Base-by-base conservation (phyloP, 2,329 filamentous ascomycete genomes). In the Trichoderma afroharzianum region DNA sequence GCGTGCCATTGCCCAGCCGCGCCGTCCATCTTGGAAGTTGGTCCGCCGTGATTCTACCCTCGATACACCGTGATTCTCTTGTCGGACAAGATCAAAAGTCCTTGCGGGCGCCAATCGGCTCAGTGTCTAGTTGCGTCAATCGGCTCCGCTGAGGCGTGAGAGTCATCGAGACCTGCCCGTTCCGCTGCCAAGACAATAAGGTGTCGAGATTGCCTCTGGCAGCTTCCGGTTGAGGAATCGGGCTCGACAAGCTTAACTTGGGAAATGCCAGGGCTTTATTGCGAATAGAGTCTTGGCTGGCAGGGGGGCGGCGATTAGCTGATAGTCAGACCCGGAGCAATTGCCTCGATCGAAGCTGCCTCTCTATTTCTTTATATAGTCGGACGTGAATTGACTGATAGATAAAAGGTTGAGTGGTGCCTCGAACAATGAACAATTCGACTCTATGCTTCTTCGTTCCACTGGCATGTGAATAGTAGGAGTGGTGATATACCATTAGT, bases 181-280 rank as follows among this genome's bases (percentile, higher is more conserved):
- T 70, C 47, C 28, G 58, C 24, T 62, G 67, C 58, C 67, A 63
- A 63, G 67, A 36, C 39, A 43, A 62, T 70, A 70, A 63, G 43
- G 43, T 63, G 30, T 63, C 15, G 15, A 70, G 67, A 63, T 70
- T 70, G 67, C 57, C 67, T 63, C 8, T 62, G 24, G 7, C 24
- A 70, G 64, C 47, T 70, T 70, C 67, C 67, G 18, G 3, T 70
- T 70, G 21, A 55, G 58, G 67, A 28, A 63, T 53, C 39, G 58
- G 39, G 15, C 33, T 24, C 12, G 24, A 43, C 58, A 70, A 55
- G 43, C 21, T 70, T 70, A 63, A 70, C 30, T 43, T 70, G 43
- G 30, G 21, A 24, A 55, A 21, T 63, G 32, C 43, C 57, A 63
- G 67, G 67, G 43, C 39, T 53, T 55, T 39, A 70, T 59, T 59